These are phyloP conservation scores for Arthrobotrys entomopaga DNA, from an alignment of 2,329 filamentous ascomycete species.

Conservation along the genomic window DNA sequence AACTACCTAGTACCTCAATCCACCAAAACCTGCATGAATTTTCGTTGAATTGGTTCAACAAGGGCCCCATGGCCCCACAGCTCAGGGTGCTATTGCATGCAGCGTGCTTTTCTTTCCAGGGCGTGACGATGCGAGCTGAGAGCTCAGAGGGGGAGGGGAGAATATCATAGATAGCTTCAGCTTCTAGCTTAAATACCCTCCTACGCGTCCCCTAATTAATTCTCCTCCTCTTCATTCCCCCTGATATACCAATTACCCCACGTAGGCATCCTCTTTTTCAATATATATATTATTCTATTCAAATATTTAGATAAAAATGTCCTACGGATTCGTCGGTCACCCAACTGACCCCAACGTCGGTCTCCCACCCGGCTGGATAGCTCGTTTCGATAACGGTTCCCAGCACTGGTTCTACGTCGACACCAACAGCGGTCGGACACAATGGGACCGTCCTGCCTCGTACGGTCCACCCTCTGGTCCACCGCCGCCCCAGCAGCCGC, in stretches of 20 bases:
- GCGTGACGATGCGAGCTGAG: no score
- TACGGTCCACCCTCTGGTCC: slow-evolving; percentile 24
- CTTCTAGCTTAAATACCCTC: no score
- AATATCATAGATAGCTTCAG: background rate
- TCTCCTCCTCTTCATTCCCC: no score
- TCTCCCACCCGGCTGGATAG: slow-evolving; percentile 45
- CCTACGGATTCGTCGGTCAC: slow-evolving; percentile 24
- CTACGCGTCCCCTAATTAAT: no score
- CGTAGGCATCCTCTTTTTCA: no score
- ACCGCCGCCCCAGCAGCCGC: slow-evolving; percentile 14
- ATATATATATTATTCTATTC: background rate
- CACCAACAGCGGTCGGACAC: slow-evolving; percentile 22
- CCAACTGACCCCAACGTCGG: slow-evolving; percentile 43
- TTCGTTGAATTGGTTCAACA: no score
- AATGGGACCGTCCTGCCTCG: slow-evolving; percentile 35
- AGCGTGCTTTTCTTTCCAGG: no score
- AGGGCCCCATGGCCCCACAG: no score
- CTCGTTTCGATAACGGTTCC: slow-evolving; percentile 37
- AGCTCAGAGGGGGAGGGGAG: background rate
- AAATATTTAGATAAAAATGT: slow-evolving; percentile 15
- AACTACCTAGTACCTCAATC: no score
- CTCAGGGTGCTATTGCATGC: no score
- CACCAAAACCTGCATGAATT: no score
- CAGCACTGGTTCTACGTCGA: slow-evolving; percentile 53
- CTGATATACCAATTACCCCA: no score